Percentiles rank a stretch among this genome's conserved stretches.
Conservation (phyloP, 345 rosid species). For the Eucalyptus cloeziana region DNA sequence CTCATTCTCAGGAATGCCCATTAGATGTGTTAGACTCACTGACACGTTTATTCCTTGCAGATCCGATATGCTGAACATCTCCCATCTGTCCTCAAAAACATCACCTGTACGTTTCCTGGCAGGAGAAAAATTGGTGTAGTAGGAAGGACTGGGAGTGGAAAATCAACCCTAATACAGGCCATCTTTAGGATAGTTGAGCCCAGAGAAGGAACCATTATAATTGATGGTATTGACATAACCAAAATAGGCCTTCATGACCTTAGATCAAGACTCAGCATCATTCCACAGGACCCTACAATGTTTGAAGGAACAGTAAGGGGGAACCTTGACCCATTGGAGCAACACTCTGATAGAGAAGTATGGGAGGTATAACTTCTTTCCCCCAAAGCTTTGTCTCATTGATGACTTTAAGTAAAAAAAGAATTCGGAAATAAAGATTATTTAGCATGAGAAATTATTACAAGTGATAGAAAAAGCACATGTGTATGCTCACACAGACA, state of each 20-base stretch:
- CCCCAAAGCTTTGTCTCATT: background rate
- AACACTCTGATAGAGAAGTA: conserved; percentile 46
- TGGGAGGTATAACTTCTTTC: conserved; percentile 57
- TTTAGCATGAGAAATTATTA: background rate
- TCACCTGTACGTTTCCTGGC: conserved; percentile 82
- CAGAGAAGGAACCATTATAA: conserved; percentile 73
- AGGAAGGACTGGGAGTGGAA: conserved; percentile 96
- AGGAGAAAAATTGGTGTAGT: conserved; percentile 81
- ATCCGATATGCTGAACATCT: conserved; percentile 90
- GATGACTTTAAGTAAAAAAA: background rate
- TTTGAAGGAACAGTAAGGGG: conserved; percentile 87
- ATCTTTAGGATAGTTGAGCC: conserved; percentile 84
- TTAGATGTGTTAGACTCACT: background rate
- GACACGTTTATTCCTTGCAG: conserved; percentile 11
- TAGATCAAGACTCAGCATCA: conserved; percentile 83
- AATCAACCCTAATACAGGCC: conserved; percentile 88
- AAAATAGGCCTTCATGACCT: conserved; percentile 86
- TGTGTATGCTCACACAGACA: background rate
- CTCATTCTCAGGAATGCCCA: background rate
- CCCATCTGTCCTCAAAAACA: conserved; percentile 73
- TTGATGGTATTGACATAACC: conserved; percentile 62
- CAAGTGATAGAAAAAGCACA: background rate
- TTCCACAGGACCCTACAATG: conserved; percentile 96
- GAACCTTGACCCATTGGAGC: conserved; percentile 73
- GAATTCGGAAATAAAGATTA: background rate